Conservation (phyloP, 805 yeast species). For the Vanderwaltozyma yarrowii region DNA sequence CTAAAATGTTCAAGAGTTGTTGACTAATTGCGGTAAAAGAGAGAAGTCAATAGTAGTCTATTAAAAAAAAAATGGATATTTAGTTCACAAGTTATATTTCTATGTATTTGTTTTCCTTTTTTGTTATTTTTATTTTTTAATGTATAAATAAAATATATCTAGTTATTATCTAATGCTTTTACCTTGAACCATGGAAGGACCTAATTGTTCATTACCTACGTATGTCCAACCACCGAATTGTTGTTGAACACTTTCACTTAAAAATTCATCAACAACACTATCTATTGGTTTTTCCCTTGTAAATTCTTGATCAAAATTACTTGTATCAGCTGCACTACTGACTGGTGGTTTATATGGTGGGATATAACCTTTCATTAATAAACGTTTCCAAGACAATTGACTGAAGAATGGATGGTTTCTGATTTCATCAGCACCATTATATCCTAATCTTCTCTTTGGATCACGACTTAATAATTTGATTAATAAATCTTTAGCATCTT, state of each 20-base stretch:
- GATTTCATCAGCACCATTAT: conserved; percentile 71
- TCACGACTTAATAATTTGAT: conserved; percentile 69
- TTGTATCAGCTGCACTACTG: conserved; percentile 70
- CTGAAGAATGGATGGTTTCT: conserved; percentile 74
- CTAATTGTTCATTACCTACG: conserved; percentile 49
- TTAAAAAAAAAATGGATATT: too few relatives aligned
- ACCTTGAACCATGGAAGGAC: conserved; percentile 24
- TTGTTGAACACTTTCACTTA: conserved; percentile 85
- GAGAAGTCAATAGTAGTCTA: too few relatives aligned
- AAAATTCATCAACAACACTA: conserved; percentile 82
- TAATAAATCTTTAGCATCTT: conserved; percentile 71
- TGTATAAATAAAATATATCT: too few relatives aligned
- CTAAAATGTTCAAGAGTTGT: too few relatives aligned
- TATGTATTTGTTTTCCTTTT: too few relatives aligned
- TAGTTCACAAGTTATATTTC: too few relatives aligned
- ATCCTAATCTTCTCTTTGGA: conserved; percentile 66
- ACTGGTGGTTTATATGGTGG: conserved; percentile 95
- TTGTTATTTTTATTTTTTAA: too few relatives aligned
- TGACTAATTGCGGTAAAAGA: too few relatives aligned
- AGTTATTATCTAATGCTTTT: conserved; percentile 18
- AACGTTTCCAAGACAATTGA: conserved; percentile 79
- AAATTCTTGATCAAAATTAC: conserved; percentile 84
- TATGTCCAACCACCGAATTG: conserved; percentile 99
- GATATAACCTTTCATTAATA: conserved; percentile 71
- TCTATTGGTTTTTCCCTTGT: conserved; percentile 88